Conservation (phyloP, 1,284 basidiomycete species). For the Bjerkandera adusta region DNA sequence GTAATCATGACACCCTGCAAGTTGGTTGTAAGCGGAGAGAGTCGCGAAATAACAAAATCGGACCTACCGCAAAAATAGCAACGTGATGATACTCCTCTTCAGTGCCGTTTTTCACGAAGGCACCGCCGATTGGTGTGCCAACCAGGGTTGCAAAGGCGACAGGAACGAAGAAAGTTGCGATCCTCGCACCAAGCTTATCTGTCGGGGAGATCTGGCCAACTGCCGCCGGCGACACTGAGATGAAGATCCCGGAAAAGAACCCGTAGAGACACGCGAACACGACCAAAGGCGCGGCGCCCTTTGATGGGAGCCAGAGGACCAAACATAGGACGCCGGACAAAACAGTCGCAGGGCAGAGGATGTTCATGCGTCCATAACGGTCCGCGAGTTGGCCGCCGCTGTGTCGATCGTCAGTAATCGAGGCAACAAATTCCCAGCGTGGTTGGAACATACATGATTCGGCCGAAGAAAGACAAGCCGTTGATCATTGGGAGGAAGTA, state of each 20-base stretch:
- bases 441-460: constrained; percentile 6
- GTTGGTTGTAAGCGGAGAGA: not conserved
- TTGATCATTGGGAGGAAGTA: constrained; percentile 12
- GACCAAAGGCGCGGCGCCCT: constrained; percentile 3
- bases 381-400: constrained; percentile 10
- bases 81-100: constrained; percentile 6
- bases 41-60: not conserved
- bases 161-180: constrained; percentile 7
- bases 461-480: constrained; percentile 10
- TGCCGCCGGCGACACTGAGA: constrained; percentile 6
- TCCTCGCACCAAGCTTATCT: constrained; percentile 5
- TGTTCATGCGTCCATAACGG: constrained; percentile 10
- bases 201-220: constrained; percentile 8
- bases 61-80: constrained; percentile 9
- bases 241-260: constrained; percentile 11
- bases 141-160: constrained; percentile 8
- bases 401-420: not conserved
- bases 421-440: too few relatives aligned
- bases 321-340: constrained; percentile 8
- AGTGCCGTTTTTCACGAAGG: constrained; percentile 5
- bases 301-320: constrained; percentile 6
- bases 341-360: constrained; percentile 6
- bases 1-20: constrained; percentile 7
- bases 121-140: constrained; percentile 9
- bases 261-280: constrained; percentile 10